These are phyloP conservation scores for Cladosporium sp. DNA, from an alignment of 2,329 filamentous ascomycete genomes.

Conservation along the genomic window DNA sequence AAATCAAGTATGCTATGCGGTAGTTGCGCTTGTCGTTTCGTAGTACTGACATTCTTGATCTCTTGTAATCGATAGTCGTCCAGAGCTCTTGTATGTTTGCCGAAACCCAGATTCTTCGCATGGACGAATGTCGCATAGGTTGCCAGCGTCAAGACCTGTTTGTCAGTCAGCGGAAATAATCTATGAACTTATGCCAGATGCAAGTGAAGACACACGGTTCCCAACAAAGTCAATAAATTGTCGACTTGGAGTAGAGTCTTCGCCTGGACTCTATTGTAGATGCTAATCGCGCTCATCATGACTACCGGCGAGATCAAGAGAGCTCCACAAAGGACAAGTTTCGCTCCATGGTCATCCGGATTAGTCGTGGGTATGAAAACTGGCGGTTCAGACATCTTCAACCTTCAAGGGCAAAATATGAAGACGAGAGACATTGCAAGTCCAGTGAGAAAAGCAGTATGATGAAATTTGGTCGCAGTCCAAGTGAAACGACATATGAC, in stretches of 20 bases:
- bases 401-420: too few species aligned
- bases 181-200: background rate
- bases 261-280: constrained; percentile 9
- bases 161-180: background rate
- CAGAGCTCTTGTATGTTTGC: background rate
- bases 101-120: constrained; percentile 1
- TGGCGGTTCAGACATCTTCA: too few species aligned
- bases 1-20: background rate
- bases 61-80: background rate
- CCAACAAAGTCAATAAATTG: background rate
- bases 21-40: background rate
- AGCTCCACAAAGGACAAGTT: constrained; percentile 13
- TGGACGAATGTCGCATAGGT: constrained; percentile 7
- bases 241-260: constrained; percentile 11
- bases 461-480: too few species aligned
- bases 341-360: constrained; percentile 11
- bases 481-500: too few species aligned
- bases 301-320: constrained; percentile 10
- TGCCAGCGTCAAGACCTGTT: background rate
- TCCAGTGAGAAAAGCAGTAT: too few species aligned
- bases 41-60: background rate
- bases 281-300: constrained; percentile 5
- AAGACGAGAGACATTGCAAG: too few species aligned
- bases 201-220: background rate
- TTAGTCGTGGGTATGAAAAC: constrained; percentile 4